Base-by-base conservation (phyloP, 2,329 filamentous ascomycete genomes). In the Exophiala sp. region DNA sequence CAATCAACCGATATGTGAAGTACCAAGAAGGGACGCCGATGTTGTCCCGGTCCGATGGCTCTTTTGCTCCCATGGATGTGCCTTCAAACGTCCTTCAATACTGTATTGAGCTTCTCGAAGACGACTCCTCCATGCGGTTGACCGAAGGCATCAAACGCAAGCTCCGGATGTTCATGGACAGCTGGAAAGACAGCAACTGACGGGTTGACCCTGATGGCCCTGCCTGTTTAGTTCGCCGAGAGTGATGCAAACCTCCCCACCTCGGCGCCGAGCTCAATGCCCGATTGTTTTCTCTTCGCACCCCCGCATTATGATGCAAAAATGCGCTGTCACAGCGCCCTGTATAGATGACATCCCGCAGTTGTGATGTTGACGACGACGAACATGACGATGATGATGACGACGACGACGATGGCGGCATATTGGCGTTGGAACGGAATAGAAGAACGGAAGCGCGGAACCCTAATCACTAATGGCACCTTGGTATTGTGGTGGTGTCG, bases 141-240 rank as follows among this genome's bases (percentile, higher is more conserved):
- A 73, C 73, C 5, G 76, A 79, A 56, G 77, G 77, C 7, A 75
- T 79, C 51, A 69, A 72, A 34, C 69, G 70, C 48, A 80, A 80
- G 63, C 66, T 80, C 19, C 72, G 75, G 50, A 70, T 69, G 3
- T 57, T 68, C 34, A 52, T 60, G 30, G 54, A 53, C 21, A 65
- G 58, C 38, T 68, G 65, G 66, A 59, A 59, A 38, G 55, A 59
- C 42, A 46, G 35, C 34, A 48, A 58, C 10, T 38, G 18, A 23
- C 27, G 22, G 39, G 13, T 11, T 8, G 8, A 16, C 19, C 46
- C 9, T 2, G 37, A 21, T 14, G 24, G 30, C 14, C 30, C 14
- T 18, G 7, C 4, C n/a, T 19, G 3, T 37, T 19, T 11, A 16
- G 19, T 18, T 32, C 14, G 14, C 6, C 18, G 34, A 7, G 30